phyloP scores from a whole-genome alignment of 2,329 filamentous ascomycete genomes.

The Zasmidium angulare region DNA sequence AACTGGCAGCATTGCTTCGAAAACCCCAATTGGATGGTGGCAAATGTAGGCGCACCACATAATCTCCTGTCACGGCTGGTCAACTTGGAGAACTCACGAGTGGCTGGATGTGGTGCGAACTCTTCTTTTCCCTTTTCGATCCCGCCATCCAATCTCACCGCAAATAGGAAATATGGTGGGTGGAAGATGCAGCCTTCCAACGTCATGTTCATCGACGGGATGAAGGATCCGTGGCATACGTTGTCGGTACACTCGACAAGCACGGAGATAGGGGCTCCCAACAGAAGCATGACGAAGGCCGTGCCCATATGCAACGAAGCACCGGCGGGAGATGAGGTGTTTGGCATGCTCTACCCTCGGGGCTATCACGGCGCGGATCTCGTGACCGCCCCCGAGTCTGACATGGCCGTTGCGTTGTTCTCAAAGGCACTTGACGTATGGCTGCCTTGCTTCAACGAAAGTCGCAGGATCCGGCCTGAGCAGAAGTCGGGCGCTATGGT shows the following conservation, averaged over 20 bases:
- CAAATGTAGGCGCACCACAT: neutral
- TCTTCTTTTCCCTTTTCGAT: neutral
- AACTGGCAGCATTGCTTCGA: neutral
- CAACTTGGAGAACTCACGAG: neutral
- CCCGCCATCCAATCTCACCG: neutral
- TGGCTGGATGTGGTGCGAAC: neutral
- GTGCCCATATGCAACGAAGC: slow-evolving; percentile 19
- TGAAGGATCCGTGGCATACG: slow-evolving; percentile 24
- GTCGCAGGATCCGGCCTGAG: neutral
- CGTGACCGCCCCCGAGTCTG: neutral
- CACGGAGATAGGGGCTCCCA: slow-evolving; percentile 15
- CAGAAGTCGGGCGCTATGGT: neutral
- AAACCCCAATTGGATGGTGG: neutral
- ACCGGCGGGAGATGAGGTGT: slow-evolving; percentile 16
- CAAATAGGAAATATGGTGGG: neutral
- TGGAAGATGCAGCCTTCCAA: slow-evolving; percentile 8
- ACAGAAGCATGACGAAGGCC: slow-evolving; percentile 9
- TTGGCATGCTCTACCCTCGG: slow-evolving; percentile 18
- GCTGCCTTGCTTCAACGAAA: slow-evolving; percentile 24
- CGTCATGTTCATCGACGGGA: slow-evolving; percentile 22
- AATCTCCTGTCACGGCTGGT: neutral
- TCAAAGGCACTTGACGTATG: slow-evolving; percentile 20
- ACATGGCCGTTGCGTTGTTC: slow-evolving; percentile 21
- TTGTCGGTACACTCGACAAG: slow-evolving; percentile 13
- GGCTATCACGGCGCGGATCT: slow-evolving; percentile 9